Conservation (phyloP, 2,329 filamentous ascomycete species). For the Hypoxylon sp. region DNA sequence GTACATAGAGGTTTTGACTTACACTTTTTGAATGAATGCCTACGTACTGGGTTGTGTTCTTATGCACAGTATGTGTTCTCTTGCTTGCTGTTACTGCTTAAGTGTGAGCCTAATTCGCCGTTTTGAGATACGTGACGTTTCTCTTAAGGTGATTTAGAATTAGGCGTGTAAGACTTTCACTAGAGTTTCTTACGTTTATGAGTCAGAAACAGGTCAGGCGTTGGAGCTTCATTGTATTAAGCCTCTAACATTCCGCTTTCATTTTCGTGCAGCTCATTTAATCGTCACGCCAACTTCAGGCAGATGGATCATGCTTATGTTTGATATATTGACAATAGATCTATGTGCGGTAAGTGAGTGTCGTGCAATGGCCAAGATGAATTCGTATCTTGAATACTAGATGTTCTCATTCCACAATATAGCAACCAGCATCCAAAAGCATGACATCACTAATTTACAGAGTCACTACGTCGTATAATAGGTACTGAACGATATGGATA, state of each 20-base stretch:
- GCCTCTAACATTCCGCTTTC: too few species aligned
- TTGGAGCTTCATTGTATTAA: too few species aligned
- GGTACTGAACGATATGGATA: neutral
- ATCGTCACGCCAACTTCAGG: neutral
- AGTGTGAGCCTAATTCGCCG: neutral
- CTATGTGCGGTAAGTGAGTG: neutral
- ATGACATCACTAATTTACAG: too few species aligned
- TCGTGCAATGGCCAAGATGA: too few species aligned
- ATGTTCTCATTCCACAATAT: too few species aligned
- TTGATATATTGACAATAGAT: neutral
- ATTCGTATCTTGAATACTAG: neutral
- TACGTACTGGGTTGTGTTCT: conserved; percentile 11
- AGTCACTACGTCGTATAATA: too few species aligned
- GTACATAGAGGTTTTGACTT: conserved; percentile 22
- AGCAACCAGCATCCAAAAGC: neutral
- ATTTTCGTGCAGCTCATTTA: neutral
- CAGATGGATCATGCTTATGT: neutral
- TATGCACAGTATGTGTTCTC: neutral
- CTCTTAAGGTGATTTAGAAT: too few species aligned
- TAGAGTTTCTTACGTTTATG: too few species aligned
- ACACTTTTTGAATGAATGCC: conserved; percentile 11
- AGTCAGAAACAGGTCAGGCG: too few species aligned
- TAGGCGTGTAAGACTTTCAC: neutral
- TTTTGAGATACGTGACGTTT: neutral
- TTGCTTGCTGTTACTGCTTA: neutral